These are phyloP conservation scores for Pseudisothecium myosuroides DNA, from an alignment of 225 moss, liverwort and hornwort species.

Conservation along the genomic window DNA sequence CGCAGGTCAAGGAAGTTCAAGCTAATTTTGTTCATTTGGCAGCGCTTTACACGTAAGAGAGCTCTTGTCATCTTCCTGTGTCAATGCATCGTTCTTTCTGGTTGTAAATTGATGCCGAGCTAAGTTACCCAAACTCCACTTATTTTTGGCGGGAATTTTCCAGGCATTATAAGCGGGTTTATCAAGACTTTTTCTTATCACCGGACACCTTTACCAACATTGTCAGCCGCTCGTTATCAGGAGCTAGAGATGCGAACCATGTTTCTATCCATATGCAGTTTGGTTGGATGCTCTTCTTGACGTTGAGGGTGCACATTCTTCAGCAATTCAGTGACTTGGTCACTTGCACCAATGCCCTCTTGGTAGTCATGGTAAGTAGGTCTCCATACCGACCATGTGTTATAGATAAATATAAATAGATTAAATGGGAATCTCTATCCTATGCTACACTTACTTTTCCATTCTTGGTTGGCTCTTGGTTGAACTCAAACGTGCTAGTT, in stretches of 20 bases:
- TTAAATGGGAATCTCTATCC: neutral
- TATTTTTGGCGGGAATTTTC: neutral
- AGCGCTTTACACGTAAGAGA: conserved; percentile 76
- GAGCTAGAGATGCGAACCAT: conserved; percentile 37
- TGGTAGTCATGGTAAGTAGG: conserved; percentile 74
- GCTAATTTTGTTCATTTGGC: conserved; percentile 85
- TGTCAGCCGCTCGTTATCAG: conserved; percentile 42
- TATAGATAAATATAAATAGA: neutral
- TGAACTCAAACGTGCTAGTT: neutral
- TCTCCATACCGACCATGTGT: neutral
- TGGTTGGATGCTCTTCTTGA: conserved; percentile 98
- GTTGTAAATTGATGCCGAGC: neutral
- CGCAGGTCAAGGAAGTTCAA: conserved; percentile 86
- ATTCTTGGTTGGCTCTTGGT: neutral
- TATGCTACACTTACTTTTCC: neutral
- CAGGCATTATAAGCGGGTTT: conserved; percentile 95
- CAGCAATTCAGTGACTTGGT: conserved; percentile 80
- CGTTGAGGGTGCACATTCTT: conserved; percentile 72
- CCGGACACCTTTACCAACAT: conserved; percentile 47
- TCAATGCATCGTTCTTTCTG: neutral
- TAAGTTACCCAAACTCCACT: neutral
- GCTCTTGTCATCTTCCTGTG: neutral
- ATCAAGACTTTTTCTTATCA: conserved; percentile 65
- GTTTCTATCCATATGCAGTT: conserved; percentile 80
- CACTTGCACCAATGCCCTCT: conserved; percentile 90